Percentiles rank a stretch among this genome's conserved stretches.
phyloP scores from a whole-genome alignment of 177 flowering plant species.

The Vitis hybrid region DNA sequence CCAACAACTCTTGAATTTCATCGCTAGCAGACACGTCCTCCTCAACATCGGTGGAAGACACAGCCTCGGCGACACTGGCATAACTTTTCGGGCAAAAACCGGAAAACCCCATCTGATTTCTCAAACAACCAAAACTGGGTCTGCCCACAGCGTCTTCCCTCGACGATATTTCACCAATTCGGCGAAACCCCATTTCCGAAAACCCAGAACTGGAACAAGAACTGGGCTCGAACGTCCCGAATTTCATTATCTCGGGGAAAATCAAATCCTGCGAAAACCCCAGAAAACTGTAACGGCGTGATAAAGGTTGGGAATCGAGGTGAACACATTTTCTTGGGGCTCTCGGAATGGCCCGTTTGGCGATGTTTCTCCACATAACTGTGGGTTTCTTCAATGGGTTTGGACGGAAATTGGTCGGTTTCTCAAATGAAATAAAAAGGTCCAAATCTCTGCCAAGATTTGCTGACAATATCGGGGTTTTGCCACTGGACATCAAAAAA shows the following conservation, averaged over 20 bases:
- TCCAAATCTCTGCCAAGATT: constrained; percentile 14
- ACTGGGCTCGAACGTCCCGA: constrained; percentile 14
- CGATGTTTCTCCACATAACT: constrained; percentile 58
- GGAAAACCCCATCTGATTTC: constrained; percentile 19
- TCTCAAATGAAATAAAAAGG: constrained; percentile 13
- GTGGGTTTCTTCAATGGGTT: constrained; percentile 21
- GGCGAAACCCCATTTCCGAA: constrained; percentile 17
- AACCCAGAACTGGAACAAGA: constrained; percentile 8
- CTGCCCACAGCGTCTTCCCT: constrained; percentile 24
- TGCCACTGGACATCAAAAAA: constrained; percentile 41
- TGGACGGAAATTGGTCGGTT: constrained; percentile 6
- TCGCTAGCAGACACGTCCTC: constrained; percentile 50
- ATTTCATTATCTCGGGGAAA: constrained; percentile 19
- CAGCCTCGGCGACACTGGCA: constrained; percentile 72
- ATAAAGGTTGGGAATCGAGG: constrained; percentile 6
- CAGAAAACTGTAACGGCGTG: constrained; percentile 28
- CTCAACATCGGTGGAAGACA: constrained; percentile 54
- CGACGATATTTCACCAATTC: constrained; percentile 9
- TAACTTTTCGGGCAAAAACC: constrained; percentile 39
- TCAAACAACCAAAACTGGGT: constrained; percentile 16
- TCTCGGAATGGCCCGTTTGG: constrained; percentile 37
- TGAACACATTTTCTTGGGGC: constrained; percentile 3
- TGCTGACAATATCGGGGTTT: constrained; percentile 20
- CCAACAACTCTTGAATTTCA: constrained; percentile 52
- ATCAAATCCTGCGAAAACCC: constrained; percentile 24